Evolutionary conservation across 768 basidiomycete genomes (phyloP).

Genomic region (Saitozyma sp.): DNA sequence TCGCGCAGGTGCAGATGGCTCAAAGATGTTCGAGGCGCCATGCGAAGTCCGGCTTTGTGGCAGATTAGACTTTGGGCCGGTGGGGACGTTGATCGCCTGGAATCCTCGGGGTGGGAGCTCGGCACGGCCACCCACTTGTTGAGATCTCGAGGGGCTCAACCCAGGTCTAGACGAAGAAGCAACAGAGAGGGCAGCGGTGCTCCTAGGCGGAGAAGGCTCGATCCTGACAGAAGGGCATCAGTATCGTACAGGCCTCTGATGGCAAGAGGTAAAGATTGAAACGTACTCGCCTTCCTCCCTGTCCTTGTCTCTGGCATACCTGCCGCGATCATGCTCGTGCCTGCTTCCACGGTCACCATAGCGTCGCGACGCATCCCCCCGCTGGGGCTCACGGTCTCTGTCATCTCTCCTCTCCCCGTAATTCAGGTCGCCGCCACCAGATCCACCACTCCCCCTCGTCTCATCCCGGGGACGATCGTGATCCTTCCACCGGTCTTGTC

Average conservation of each 20-base stretch:
- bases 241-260: too few relatives aligned
- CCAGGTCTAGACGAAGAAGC: too few relatives aligned
- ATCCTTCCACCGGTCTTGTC: too few relatives aligned
- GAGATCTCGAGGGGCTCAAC: too few relatives aligned
- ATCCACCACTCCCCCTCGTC: slow-evolving; percentile 2
- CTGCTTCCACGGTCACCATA: slow-evolving; percentile 30
- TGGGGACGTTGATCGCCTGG: slow-evolving; percentile 17
- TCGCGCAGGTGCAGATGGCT: neutral
- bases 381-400: slow-evolving; percentile 2
- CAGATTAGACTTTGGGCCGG: slow-evolving; percentile 16
- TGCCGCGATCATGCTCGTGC: slow-evolving; percentile 14
- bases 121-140: too few relatives aligned
- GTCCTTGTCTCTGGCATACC: slow-evolving; percentile 60
- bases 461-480: slow-evolving; percentile 7
- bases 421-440: neutral
- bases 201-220: too few relatives aligned
- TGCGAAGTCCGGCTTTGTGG: slow-evolving; percentile 10
- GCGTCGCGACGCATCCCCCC: slow-evolving; percentile 10
- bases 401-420: slow-evolving; percentile 5
- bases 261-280: neutral
- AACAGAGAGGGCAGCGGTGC: too few relatives aligned
- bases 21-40: slow-evolving; percentile 1
- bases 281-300: slow-evolving; percentile 76
- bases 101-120: slow-evolving; percentile 18
- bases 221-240: too few relatives aligned